These are phyloP conservation scores for Chaetomiaceae sp. DNA, from an alignment of 2,329 filamentous ascomycete species.

Conservation along the genomic window DNA sequence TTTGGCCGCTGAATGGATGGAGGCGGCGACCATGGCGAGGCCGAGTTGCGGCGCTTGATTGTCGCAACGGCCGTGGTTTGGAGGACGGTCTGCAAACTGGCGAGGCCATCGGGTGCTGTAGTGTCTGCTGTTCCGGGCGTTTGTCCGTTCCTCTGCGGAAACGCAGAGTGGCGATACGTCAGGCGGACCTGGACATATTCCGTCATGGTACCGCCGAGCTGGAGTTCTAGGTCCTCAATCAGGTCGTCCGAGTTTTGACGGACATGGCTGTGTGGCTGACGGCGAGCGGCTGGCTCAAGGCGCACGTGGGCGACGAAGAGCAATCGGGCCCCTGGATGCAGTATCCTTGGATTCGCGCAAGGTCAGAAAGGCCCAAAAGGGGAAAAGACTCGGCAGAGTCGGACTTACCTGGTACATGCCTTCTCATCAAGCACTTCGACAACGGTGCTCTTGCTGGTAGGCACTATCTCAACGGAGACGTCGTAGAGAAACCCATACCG, in stretches of 20 bases:
- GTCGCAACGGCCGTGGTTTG: conserved; percentile 50
- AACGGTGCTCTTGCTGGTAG: conserved; percentile 38
- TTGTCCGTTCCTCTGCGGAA: conserved; percentile 35
- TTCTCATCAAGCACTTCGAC: conserved; percentile 46
- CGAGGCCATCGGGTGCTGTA: conserved; percentile 31
- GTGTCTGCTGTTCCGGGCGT: not conserved
- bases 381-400: not conserved
- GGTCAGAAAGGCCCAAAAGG: not conserved
- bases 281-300: conserved; percentile 28
- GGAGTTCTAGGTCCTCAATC: conserved; percentile 54
- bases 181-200: conserved; percentile 51
- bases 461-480: conserved; percentile 43
- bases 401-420: conserved; percentile 37
- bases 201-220: conserved; percentile 46
- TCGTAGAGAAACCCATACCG: conserved; percentile 48
- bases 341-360: conserved; percentile 16
- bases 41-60: conserved; percentile 44
- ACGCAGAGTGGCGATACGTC: conserved; percentile 54
- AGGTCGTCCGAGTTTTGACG: conserved; percentile 49
- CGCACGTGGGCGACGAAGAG: conserved; percentile 47
- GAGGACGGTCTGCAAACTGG: conserved; percentile 43
- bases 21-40: conserved; percentile 50
- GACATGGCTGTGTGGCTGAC: conserved; percentile 22
- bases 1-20: conserved; percentile 32
- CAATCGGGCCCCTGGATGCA: conserved; percentile 39